Percentiles rank a stretch among this genome's conserved stretches.
Conservation (phyloP, 306 rosid genomes). For the Cucumis melo region DNA sequence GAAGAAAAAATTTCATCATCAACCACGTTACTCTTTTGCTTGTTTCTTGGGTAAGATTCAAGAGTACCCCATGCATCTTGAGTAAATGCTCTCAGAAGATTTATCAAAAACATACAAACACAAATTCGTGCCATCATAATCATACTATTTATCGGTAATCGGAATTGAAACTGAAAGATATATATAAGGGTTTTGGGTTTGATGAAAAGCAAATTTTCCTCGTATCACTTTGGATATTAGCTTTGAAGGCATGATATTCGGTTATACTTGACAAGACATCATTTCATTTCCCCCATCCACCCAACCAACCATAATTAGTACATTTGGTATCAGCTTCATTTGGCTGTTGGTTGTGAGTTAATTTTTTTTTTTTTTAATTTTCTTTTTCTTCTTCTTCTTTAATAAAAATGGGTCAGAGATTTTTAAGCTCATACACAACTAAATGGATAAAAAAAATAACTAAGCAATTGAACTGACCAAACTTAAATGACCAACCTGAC, state of each 20-base stretch:
- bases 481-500: constrained; percentile 43
- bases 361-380: too few species aligned
- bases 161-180: neutral
- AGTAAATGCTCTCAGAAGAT: neutral
- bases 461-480: neutral
- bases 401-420: neutral
- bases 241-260: neutral
- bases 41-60: neutral
- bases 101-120: neutral
- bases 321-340: neutral
- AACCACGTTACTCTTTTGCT: neutral
- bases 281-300: neutral
- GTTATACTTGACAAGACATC: neutral
- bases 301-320: neutral
- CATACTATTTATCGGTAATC: neutral
- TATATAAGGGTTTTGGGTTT: neutral
- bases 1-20: neutral
- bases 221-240: neutral
- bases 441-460: neutral
- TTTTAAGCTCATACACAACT: neutral
- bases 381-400: too few species aligned
- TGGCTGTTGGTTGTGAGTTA: neutral
- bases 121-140: neutral
- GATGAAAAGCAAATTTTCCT: neutral
- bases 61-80: neutral